A percentile compares a stretch with the other conserved stretches of the same genome.
These are phyloP conservation scores for Heracleum sosnowskyi DNA, from an alignment of 129 eudicot genomes.

Conservation along the genomic window DNA sequence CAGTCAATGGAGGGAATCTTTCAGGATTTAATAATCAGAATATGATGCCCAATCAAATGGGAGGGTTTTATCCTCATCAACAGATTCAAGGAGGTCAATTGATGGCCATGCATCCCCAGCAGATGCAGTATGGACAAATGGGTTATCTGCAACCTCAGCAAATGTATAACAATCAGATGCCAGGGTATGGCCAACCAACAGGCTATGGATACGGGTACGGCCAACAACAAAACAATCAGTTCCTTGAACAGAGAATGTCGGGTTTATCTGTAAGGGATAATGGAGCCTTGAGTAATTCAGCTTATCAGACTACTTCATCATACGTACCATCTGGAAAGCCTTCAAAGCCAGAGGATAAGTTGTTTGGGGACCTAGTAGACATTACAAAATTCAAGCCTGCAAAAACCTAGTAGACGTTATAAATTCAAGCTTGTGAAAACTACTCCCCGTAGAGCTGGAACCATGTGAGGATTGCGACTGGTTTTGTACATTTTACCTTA, in stretches of 20 bases:
- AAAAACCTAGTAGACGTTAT: slow-evolving; percentile 61
- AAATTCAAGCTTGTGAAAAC: slow-evolving; percentile 62
- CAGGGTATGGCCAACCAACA: slow-evolving; percentile 23
- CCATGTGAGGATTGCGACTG: slow-evolving; percentile 37
- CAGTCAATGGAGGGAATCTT: slow-evolving; percentile 3
- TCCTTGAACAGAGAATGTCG: slow-evolving; percentile 58
- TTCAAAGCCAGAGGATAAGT: slow-evolving; percentile 71
- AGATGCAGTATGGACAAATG: slow-evolving; percentile 55
- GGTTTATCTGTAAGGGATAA: slow-evolving; percentile 60
- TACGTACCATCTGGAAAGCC: slow-evolving; percentile 60
- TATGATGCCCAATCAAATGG: slow-evolving; percentile 27
- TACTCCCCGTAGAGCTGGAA: slow-evolving; percentile 52
- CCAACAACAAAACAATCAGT: slow-evolving; percentile 65
- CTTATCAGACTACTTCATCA: slow-evolving; percentile 13
- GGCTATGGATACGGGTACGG: slow-evolving; percentile 47
- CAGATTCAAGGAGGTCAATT: slow-evolving; percentile 35
- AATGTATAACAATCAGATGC: slow-evolving; percentile 68
- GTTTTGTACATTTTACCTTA: slow-evolving; percentile 3
- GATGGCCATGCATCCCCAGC: slow-evolving; percentile 62
- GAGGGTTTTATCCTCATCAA: slow-evolving; percentile 29
- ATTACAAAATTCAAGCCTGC: slow-evolving; percentile 63
- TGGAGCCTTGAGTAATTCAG: slow-evolving; percentile 19
- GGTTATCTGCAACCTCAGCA: slow-evolving; percentile 62
- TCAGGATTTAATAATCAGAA: slow-evolving; percentile 34
- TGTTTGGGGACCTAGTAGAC: slow-evolving; percentile 90